Evolutionary conservation across 306 rosid genomes (phyloP).

Genomic region (Pterocarpus macrocarpus): DNA sequence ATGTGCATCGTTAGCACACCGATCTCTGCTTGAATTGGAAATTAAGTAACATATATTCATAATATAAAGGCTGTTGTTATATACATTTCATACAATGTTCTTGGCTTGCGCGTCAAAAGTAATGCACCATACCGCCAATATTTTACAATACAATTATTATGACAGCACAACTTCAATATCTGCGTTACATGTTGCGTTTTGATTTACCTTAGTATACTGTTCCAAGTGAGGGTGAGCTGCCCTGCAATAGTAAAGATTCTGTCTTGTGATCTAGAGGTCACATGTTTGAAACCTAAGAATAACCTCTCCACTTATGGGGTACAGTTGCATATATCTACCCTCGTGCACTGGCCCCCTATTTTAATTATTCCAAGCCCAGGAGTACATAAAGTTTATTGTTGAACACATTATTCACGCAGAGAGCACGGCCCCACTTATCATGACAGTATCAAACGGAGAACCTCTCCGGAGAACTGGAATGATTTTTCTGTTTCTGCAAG

Average conservation of each 20-base stretch:
- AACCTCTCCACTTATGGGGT: too few species aligned
- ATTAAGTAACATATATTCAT: not conserved
- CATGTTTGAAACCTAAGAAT: too few species aligned
- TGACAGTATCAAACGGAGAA: conserved; percentile 84
- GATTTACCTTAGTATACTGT: not conserved
- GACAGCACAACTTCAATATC: not conserved
- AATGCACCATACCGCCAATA: not conserved
- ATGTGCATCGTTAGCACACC: not conserved
- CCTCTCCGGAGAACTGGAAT: conserved; percentile 88
- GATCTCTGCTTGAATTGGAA: conserved; percentile 30
- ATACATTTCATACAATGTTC: conserved; percentile 32
- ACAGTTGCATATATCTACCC: too few species aligned
- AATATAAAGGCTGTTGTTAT: not conserved
- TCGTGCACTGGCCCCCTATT: too few species aligned
- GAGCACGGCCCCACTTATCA: conserved; percentile 39
- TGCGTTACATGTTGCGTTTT: not conserved
- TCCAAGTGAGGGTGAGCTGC: not conserved
- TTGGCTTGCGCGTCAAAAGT: conserved; percentile 15
- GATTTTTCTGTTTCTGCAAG: conserved; percentile 95
- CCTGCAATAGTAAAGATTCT: too few species aligned
- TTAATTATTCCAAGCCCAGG: not conserved
- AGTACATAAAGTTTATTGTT: conserved; percentile 2
- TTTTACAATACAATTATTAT: not conserved
- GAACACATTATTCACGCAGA: conserved; percentile 29
- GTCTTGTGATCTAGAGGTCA: too few species aligned